These are phyloP conservation scores for Barnettozyma hawaiiensis DNA, from an alignment of 1,139 yeast species.

Conservation along the genomic window DNA sequence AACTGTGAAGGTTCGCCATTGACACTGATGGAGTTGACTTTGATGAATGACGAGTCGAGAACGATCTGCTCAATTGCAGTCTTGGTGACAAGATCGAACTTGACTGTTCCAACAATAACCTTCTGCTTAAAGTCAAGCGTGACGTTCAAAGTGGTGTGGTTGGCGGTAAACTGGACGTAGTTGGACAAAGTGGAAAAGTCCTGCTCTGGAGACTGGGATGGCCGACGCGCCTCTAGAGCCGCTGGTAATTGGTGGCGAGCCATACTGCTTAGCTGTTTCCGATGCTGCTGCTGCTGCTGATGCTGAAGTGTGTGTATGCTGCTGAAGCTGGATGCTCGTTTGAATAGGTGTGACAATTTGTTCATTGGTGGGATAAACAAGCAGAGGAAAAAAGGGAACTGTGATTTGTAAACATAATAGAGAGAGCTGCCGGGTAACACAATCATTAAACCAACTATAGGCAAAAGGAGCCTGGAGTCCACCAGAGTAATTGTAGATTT, in stretches of 20 bases:
- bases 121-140: conserved; percentile 51
- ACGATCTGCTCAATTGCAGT: conserved; percentile 33
- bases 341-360: not conserved
- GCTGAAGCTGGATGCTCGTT: conserved; percentile 1
- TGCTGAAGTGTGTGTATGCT: no score
- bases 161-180: conserved; percentile 49
- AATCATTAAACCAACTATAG: no score
- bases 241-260: conserved; percentile 11
- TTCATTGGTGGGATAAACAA: not conserved
- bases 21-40: conserved; percentile 42
- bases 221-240: conserved; percentile 18
- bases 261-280: not conserved
- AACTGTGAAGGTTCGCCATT: conserved; percentile 37
- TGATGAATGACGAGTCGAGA: conserved; percentile 66
- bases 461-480: no score
- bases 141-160: conserved; percentile 47
- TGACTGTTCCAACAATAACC: conserved; percentile 52
- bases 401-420: not conserved
- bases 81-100: conserved; percentile 36
- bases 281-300: no score
- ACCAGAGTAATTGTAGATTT: not conserved
- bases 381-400: not conserved
- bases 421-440: not conserved
- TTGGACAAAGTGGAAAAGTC: conserved; percentile 79
- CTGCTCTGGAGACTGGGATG: conserved; percentile 35